Percentiles rank a stretch among this genome's conserved stretches.
These are phyloP conservation scores for Aspergillus brasiliensis DNA, from an alignment of 2,329 filamentous ascomycete species.

Conservation along the genomic window DNA sequence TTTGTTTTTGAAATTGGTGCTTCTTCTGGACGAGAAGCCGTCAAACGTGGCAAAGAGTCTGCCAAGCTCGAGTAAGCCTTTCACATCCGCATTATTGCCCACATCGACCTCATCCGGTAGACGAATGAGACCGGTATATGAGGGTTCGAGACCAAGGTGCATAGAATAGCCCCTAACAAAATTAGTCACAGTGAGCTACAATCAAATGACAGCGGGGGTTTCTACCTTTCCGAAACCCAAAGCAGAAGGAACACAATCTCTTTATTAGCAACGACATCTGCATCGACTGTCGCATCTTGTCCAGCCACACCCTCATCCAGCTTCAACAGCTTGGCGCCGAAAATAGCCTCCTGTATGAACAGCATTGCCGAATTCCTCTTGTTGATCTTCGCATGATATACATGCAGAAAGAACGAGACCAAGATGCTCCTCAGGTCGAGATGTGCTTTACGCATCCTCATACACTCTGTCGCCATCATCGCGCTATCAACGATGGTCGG, in stretches of 20 bases:
- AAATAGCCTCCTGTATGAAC: slow-evolving; percentile 34
- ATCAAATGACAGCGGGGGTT: not conserved
- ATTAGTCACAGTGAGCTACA: not conserved
- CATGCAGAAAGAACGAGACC: slow-evolving; percentile 35
- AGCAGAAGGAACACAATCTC: slow-evolving; percentile 31
- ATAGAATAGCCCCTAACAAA: slow-evolving; percentile 32
- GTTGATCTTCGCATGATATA: slow-evolving; percentile 36
- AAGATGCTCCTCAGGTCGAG: slow-evolving; percentile 25
- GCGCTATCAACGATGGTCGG: slow-evolving; percentile 25
- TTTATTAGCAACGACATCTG: slow-evolving; percentile 26
- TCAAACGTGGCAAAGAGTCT: slow-evolving; percentile 30
- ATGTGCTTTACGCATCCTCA: slow-evolving; percentile 24
- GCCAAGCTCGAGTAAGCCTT: slow-evolving; percentile 28
- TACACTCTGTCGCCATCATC: slow-evolving; percentile 24
- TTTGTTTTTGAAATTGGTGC: not conserved
- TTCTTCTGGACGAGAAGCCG: slow-evolving; percentile 16
- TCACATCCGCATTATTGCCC: slow-evolving; percentile 20
- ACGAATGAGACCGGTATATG: slow-evolving; percentile 20
- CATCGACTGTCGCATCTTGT: not conserved
- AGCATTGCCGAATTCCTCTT: slow-evolving; percentile 30
- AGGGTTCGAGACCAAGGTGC: slow-evolving; percentile 32
- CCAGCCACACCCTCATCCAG: slow-evolving; percentile 18
- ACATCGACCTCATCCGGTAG: slow-evolving; percentile 4
- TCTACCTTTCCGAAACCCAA: slow-evolving; percentile 35
- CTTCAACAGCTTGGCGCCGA: slow-evolving; percentile 23